Evolutionary conservation across 116 monocot species (phyloP).

Genomic region (Phalaenopsis hybrid): DNA sequence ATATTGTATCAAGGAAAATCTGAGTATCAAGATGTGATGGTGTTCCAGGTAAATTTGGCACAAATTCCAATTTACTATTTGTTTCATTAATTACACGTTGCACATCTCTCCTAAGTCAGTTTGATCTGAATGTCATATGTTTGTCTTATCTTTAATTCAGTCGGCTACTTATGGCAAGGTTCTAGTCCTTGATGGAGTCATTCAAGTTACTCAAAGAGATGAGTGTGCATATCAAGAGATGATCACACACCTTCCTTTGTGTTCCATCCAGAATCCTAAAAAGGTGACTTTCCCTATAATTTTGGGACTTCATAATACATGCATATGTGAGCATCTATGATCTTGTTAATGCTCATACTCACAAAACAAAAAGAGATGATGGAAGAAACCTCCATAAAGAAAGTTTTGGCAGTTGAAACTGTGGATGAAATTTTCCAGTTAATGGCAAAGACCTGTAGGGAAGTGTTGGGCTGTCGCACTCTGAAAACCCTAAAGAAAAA

Average conservation of each 20-base stretch:
- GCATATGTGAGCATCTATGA: background rate
- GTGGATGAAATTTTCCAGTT: background rate
- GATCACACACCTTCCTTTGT: slow-evolving; percentile 91
- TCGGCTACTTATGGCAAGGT: slow-evolving; percentile 94
- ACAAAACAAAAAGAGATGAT: background rate
- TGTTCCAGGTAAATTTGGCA: slow-evolving; percentile 72
- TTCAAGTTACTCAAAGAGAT: slow-evolving; percentile 94
- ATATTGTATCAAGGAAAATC: slow-evolving; percentile 62
- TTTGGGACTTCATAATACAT: background rate
- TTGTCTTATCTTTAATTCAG: slow-evolving; percentile 31
- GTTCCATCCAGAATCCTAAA: slow-evolving; percentile 77
- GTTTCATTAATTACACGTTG: background rate
- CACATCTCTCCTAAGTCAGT: background rate
- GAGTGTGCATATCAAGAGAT: slow-evolving; percentile 98
- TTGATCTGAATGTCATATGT: background rate
- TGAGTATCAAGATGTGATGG: slow-evolving; percentile 78
- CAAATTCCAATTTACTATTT: background rate
- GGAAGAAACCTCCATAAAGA: background rate
- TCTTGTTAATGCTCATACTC: background rate
- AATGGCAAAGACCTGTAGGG: background rate
- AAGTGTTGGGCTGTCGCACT: background rate
- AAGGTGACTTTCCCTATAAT: slow-evolving; percentile 33
- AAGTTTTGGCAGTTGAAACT: background rate
- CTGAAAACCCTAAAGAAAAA: background rate
- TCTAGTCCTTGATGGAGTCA: slow-evolving; percentile 92